Evolutionary conservation across 306 rosid species (phyloP).

Genomic region (Gillenia trifoliata): DNA sequence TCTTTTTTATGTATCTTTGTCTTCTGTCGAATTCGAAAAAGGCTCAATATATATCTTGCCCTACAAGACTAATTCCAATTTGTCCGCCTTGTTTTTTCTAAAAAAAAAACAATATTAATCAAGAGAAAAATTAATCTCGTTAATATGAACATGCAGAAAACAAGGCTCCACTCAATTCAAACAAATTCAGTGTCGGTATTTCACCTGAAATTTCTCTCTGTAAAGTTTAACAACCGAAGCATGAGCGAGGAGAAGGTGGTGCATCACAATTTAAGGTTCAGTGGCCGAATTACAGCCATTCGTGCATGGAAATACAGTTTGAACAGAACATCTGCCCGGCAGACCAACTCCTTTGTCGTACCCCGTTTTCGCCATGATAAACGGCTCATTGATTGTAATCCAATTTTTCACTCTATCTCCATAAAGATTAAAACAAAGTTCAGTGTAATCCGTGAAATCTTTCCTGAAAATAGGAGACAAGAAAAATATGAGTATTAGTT

Average conservation of each 20-base stretch:
- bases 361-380: background rate
- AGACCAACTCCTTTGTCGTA: background rate
- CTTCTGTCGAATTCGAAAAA: slow-evolving; percentile 12
- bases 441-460: slow-evolving; percentile 15
- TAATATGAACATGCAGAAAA: background rate
- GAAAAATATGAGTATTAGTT: too few relatives aligned
- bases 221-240: slow-evolving; percentile 30
- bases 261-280: slow-evolving; percentile 46
- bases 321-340: slow-evolving; percentile 2
- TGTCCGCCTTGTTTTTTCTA: slow-evolving; percentile 35
- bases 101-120: background rate
- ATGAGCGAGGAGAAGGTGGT: slow-evolving; percentile 46
- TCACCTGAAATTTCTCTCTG: slow-evolving; percentile 43
- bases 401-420: slow-evolving; percentile 17
- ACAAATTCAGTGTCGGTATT: background rate
- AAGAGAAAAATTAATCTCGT: background rate
- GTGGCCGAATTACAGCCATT: slow-evolving; percentile 34
- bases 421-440: slow-evolving; percentile 4
- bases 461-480: background rate
- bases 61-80: slow-evolving; percentile 26
- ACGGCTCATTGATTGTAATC: slow-evolving; percentile 19
- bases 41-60: too few relatives aligned
- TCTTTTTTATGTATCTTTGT: slow-evolving; percentile 32
- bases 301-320: background rate
- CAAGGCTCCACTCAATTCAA: background rate